These are phyloP conservation scores for Carex arenaria DNA, from an alignment of 202 grass and related monocot genomes.

Conservation along the genomic window DNA sequence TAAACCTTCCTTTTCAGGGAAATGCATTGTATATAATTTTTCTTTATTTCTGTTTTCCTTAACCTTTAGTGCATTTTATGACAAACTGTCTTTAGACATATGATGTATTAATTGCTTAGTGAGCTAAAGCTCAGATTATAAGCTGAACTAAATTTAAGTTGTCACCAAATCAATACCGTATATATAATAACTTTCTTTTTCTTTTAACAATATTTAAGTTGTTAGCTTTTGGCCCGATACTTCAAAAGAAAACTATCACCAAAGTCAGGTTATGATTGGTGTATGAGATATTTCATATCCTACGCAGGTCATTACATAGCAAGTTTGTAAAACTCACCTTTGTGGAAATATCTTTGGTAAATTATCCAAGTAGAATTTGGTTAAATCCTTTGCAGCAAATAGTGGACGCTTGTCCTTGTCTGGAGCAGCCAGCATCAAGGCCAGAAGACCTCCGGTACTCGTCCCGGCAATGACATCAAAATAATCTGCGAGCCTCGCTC, in stretches of 20 bases:
- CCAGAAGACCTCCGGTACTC: constrained; percentile 62
- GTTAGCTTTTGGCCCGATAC: too few species aligned
- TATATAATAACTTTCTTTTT: too few species aligned
- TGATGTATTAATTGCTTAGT: too few species aligned
- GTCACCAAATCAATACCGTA: too few species aligned
- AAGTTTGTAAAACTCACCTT: constrained; percentile 19
- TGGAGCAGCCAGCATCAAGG: constrained; percentile 61
- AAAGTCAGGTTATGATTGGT: too few species aligned
- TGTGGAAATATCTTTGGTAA: constrained; percentile 69
- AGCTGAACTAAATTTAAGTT: too few species aligned
- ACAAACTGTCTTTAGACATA: background rate
- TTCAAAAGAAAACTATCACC: too few species aligned
- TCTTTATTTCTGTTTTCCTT: background rate
- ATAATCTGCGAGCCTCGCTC: constrained; percentile 26
- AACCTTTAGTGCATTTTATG: background rate
- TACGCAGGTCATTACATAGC: background rate
- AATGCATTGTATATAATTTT: background rate
- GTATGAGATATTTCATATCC: background rate
- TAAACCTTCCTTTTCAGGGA: too few species aligned
- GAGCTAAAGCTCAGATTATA: too few species aligned
- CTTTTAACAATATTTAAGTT: too few species aligned
- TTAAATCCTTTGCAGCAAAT: constrained; percentile 49
- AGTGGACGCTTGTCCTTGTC: constrained; percentile 32
- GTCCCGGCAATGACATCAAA: constrained; percentile 71
- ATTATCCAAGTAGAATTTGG: constrained; percentile 52